Conservation (phyloP, 768 basidiomycete genomes). For the Ramaria rubella region DNA sequence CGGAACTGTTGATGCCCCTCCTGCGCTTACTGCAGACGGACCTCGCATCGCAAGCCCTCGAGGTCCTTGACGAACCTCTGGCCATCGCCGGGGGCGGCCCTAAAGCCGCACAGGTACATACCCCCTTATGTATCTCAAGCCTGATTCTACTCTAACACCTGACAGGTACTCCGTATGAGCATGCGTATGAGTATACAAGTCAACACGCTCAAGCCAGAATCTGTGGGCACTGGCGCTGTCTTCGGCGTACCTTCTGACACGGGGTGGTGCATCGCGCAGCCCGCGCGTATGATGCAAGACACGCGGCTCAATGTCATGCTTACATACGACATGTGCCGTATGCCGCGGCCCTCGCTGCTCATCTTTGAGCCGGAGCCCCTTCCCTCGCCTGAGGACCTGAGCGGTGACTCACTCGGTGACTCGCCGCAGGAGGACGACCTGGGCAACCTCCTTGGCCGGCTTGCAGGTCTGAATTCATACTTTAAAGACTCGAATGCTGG, state of each 20-base stretch:
- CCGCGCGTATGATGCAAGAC: constrained; percentile 48
- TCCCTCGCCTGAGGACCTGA: constrained; percentile 29
- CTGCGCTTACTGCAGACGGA: constrained; percentile 85
- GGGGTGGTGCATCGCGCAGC: constrained; percentile 81
- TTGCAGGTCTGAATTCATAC: constrained; percentile 31
- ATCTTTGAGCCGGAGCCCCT: constrained; percentile 59
- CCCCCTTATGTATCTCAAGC: neutral
- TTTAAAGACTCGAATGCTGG: constrained; percentile 32
- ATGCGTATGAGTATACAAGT: constrained; percentile 85
- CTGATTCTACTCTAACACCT: no score
- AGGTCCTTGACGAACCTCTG: constrained; percentile 90
- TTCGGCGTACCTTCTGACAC: constrained; percentile 79
- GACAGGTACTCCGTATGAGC: constrained; percentile 10
- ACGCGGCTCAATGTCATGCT: constrained; percentile 77
- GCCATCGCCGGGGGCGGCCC: constrained; percentile 57
- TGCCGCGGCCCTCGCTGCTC: constrained; percentile 64
- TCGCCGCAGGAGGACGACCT: constrained; percentile 50
- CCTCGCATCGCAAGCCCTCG: constrained; percentile 76
- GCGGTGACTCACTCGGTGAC: constrained; percentile 31
- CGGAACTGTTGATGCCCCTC: constrained; percentile 87
- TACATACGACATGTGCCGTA: constrained; percentile 78
- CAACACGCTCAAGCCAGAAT: constrained; percentile 40
- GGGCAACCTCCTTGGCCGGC: constrained; percentile 49
- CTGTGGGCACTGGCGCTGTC: constrained; percentile 53
- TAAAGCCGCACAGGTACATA: constrained; percentile 64